A percentile compares a stretch with the other conserved stretches of the same genome.
Conservation (phyloP, 2,329 filamentous ascomycete species). For the Tolypocladium nubicola region DNA sequence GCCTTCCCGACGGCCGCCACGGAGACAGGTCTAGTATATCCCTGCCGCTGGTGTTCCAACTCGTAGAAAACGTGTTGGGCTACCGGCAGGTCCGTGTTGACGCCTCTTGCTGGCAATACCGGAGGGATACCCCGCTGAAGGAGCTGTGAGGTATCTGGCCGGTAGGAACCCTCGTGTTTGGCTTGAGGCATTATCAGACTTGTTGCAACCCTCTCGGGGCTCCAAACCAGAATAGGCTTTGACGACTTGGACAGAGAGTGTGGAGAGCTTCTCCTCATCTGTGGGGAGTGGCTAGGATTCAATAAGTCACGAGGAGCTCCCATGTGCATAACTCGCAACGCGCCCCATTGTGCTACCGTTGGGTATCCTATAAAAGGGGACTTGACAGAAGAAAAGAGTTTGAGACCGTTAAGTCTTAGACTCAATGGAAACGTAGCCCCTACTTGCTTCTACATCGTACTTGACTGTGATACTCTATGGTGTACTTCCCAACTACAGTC, state of each 20-base stretch:
- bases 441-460: not conserved
- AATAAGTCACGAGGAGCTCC: not conserved
- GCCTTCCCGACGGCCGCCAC: conserved; percentile 20
- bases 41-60: conserved; percentile 30
- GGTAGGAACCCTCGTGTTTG: not conserved
- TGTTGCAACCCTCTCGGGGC: not conserved
- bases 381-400: not conserved
- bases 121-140: conserved; percentile 6
- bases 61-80: conserved; percentile 36
- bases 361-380: no score
- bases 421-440: not conserved
- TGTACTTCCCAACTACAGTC: not conserved
- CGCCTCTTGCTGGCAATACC: conserved; percentile 14
- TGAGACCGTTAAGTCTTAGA: not conserved
- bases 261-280: not conserved
- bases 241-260: not conserved
- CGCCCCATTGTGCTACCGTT: not conserved
- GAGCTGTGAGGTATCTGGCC: not conserved
- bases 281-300: not conserved
- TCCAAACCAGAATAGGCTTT: not conserved
- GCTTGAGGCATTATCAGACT: not conserved
- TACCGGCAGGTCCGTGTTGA: conserved; percentile 21
- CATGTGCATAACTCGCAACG: not conserved
- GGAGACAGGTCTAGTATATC: conserved; percentile 22
- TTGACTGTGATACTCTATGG: no score